Percentiles rank a stretch among this genome's conserved stretches.
phyloP scores from a whole-genome alignment of 2,329 filamentous ascomycete species.

The Penicillium sclerotiorum region DNA sequence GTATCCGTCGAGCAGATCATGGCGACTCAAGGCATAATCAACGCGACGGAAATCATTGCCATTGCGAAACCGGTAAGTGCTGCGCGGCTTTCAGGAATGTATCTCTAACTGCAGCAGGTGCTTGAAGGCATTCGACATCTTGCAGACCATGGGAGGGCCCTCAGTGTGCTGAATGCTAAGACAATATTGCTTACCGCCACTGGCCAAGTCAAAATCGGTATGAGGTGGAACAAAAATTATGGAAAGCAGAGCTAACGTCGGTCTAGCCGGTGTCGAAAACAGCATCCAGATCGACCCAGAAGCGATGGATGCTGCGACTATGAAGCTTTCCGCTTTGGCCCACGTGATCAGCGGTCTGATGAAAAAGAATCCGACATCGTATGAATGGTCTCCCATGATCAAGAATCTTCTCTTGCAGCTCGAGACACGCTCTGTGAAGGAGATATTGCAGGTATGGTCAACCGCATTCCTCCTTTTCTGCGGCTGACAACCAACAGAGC shows the following conservation, averaged over 20 bases:
- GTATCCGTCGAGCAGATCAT: constrained; percentile 10
- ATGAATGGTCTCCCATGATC: constrained; percentile 8
- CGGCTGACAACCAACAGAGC: constrained; percentile 3
- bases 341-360: constrained; percentile 14
- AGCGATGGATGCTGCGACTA: constrained; percentile 12
- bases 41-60: constrained; percentile 5
- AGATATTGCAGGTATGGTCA: constrained; percentile 5
- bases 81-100: not conserved
- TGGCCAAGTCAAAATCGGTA: constrained; percentile 11
- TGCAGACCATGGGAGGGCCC: constrained; percentile 6
- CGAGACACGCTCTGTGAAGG: not conserved
- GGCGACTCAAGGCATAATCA: constrained; percentile 7
- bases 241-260: not conserved
- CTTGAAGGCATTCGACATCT: constrained; percentile 3
- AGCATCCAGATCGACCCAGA: constrained; percentile 9
- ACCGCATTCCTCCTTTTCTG: not conserved
- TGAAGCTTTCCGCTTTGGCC: constrained; percentile 11
- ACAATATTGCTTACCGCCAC: constrained; percentile 9
- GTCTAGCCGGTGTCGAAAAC: constrained; percentile 9
- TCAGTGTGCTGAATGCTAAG: constrained; percentile 6
- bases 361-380: constrained; percentile 1
- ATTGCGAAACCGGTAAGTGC: constrained; percentile 9
- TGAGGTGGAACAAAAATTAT: not conserved
- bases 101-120: not conserved
- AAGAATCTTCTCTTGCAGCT: constrained; percentile 4